phyloP scores from a whole-genome alignment of 495 filamentous ascomycete species.

The Tuber indicum region DNA sequence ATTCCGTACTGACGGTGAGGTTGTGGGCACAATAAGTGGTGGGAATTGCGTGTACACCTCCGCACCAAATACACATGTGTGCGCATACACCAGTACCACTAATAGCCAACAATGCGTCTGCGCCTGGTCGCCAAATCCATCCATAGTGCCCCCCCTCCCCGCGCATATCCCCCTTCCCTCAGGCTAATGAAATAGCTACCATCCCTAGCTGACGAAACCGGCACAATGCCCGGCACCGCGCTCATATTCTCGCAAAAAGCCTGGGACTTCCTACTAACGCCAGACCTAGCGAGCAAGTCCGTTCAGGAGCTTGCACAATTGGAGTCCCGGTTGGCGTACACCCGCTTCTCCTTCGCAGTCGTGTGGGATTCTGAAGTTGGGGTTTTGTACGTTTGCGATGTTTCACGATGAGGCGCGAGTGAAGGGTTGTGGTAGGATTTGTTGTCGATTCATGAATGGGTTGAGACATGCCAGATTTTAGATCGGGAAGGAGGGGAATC shows the following conservation, averaged over 20 bases:
- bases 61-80: background rate
- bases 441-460: background rate
- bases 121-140: background rate
- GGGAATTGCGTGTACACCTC: background rate
- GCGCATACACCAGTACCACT: background rate
- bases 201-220: background rate
- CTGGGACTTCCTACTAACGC: background rate
- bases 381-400: background rate
- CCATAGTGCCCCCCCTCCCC: background rate
- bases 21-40: background rate
- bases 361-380: background rate
- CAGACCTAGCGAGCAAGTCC: background rate
- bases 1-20: background rate
- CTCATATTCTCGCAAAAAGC: background rate
- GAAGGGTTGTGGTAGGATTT: background rate
- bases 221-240: background rate
- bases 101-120: background rate
- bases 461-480: background rate
- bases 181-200: background rate
- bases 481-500: background rate
- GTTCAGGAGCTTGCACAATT: background rate
- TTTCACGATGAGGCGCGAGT: background rate
- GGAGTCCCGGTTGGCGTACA: background rate
- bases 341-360: background rate
- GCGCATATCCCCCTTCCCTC: background rate